phyloP scores from a whole-genome alignment of 257 asterid species.

The Echium plantagineum region DNA sequence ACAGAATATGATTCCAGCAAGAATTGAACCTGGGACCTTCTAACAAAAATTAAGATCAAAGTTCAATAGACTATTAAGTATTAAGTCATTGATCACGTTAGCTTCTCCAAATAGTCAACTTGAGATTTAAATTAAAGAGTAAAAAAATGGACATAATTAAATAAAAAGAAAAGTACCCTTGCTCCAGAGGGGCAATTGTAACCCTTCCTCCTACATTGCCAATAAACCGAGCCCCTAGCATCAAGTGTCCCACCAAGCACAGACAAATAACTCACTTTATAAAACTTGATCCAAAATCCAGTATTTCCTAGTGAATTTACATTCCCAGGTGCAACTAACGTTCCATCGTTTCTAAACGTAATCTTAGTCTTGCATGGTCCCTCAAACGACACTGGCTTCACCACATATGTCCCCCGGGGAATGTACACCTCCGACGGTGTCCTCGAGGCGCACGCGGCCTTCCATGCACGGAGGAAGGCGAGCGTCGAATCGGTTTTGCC shows the following conservation, averaged over 20 bases:
- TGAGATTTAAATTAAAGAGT: too few relatives aligned
- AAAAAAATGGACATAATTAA: neutral
- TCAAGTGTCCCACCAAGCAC: conserved; percentile 57
- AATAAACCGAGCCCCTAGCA: conserved; percentile 46
- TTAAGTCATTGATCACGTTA: too few relatives aligned
- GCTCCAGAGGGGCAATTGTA: conserved; percentile 51
- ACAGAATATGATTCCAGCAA: too few relatives aligned
- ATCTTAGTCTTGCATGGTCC: conserved; percentile 62
- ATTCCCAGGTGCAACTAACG: conserved; percentile 48
- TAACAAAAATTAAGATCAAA: too few relatives aligned
- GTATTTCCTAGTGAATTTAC: conserved; percentile 34
- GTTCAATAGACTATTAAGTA: too few relatives aligned
- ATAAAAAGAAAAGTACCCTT: conserved; percentile 25
- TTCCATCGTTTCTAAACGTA: conserved; percentile 39
- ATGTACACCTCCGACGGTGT: conserved; percentile 41
- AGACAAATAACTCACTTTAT: conserved; percentile 43
- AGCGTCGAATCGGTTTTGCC: conserved; percentile 58
- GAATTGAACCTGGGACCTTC: too few relatives aligned
- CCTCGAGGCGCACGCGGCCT: conserved; percentile 50
- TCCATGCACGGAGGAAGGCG: conserved; percentile 55
- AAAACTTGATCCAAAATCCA: conserved; percentile 48
- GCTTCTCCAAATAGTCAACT: too few relatives aligned
- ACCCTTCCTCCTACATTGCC: conserved; percentile 38
- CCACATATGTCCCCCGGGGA: conserved; percentile 42
- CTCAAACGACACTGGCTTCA: conserved; percentile 26